A percentile compares a stretch with the other conserved stretches of the same genome.
These are phyloP conservation scores for Claviceps capensis DNA, from an alignment of 2,329 filamentous ascomycete genomes.

Conservation along the genomic window DNA sequence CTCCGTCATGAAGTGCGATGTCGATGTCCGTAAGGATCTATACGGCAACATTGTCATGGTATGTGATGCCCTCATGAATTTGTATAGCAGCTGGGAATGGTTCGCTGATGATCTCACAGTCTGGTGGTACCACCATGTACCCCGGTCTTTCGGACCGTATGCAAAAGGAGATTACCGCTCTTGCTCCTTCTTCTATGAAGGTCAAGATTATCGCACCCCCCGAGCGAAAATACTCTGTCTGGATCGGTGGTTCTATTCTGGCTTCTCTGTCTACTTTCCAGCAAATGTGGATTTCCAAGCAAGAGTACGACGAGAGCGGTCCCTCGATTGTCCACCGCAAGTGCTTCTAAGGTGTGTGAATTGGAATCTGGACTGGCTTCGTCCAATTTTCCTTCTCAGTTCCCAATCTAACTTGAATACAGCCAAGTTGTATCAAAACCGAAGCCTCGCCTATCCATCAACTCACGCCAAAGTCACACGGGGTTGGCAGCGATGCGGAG, in stretches of 20 bases:
- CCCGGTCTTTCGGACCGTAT: slow-evolving; percentile 99
- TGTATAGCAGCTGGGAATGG: neutral
- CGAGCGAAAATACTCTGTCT: slow-evolving; percentile 99
- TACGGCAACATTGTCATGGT: slow-evolving; percentile 99
- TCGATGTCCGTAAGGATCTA: slow-evolving; percentile 99
- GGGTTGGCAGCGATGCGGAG: slow-evolving; percentile 30
- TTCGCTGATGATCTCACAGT: slow-evolving; percentile 39
- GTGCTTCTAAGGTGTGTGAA: slow-evolving; percentile 81
- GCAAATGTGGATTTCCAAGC: slow-evolving; percentile 99
- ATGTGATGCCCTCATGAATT: slow-evolving; percentile 26
- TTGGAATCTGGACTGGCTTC: neutral
- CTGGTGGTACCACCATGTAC: slow-evolving; percentile 99
- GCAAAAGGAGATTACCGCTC: slow-evolving; percentile 99
- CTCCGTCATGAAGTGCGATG: slow-evolving; percentile 99
- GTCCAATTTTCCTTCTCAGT: neutral
- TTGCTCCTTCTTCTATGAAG: slow-evolving; percentile 99
- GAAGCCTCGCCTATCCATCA: slow-evolving; percentile 20
- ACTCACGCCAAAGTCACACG: slow-evolving; percentile 28
- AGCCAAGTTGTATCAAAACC: slow-evolving; percentile 19
- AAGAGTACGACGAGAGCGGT: slow-evolving; percentile 99
- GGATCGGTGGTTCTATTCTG: slow-evolving; percentile 99
- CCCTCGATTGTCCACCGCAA: slow-evolving; percentile 99
- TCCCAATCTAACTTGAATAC: neutral
- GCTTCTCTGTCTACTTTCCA: slow-evolving; percentile 99
- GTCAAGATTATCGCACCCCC: slow-evolving; percentile 99